A percentile compares a stretch with the other conserved stretches of the same genome.
These are phyloP conservation scores for Tylopilus orsonianus DNA, from an alignment of 1,284 basidiomycete species.

Conservation along the genomic window DNA sequence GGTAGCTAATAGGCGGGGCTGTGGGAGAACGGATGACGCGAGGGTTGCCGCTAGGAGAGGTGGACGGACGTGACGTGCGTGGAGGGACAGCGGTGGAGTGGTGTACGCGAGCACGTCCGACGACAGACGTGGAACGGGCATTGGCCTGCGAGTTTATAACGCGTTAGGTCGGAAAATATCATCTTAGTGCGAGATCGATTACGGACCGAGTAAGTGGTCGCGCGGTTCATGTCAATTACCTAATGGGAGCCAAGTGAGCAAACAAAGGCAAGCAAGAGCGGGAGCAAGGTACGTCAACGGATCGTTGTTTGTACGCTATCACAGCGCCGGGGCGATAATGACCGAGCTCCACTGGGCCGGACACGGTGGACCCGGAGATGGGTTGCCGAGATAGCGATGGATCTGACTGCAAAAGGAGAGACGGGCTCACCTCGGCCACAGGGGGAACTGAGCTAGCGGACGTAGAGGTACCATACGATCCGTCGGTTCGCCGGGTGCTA, in stretches of 20 bases:
- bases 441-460: conserved; percentile 26
- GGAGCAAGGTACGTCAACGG: conserved; percentile 1
- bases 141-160: conserved; percentile 26
- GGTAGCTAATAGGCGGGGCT: conserved; percentile 21
- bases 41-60: neutral
- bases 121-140: neutral
- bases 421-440: conserved; percentile 21
- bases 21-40: conserved; percentile 9
- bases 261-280: conserved; percentile 19
- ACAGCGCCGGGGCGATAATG: conserved; percentile 22
- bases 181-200: conserved; percentile 11
- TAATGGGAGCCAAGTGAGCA: conserved; percentile 14
- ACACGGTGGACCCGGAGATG: conserved; percentile 15
- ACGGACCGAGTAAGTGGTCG: conserved; percentile 21
- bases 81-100: conserved; percentile 1
- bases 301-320: conserved; percentile 1
- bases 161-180: conserved; percentile 15
- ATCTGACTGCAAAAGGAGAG: conserved; percentile 9
- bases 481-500: conserved; percentile 27
- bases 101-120: neutral
- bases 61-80: conserved; percentile 13
- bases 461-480: conserved; percentile 21
- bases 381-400: neutral
- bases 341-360: conserved; percentile 25
- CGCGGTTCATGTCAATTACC: conserved; percentile 30